Evolutionary conservation across 1,139 yeast species (phyloP).

Genomic region (Pichia sp.): DNA sequence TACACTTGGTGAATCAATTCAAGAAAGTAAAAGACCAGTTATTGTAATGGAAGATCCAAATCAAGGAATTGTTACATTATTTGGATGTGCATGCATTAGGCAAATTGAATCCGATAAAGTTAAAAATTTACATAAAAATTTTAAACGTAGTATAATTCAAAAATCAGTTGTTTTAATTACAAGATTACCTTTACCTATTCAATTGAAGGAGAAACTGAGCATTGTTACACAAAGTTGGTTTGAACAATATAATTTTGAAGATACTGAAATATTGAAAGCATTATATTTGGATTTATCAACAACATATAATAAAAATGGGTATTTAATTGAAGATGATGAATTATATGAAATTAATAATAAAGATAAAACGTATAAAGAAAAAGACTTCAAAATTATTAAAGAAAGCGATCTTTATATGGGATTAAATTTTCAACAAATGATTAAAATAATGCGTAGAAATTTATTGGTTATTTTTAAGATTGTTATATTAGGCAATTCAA

Average conservation of each 20-base stretch:
- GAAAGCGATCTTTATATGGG: conserved; percentile 69
- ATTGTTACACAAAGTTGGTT: conserved; percentile 86
- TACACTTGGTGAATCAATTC: conserved; percentile 26
- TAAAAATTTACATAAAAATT: conserved; percentile 37
- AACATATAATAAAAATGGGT: conserved; percentile 33
- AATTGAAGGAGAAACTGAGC: conserved; percentile 81
- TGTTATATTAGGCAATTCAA: conserved; percentile 59
- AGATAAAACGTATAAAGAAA: neutral
- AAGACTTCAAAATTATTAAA: conserved; percentile 25
- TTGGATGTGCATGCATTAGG: conserved; percentile 91
- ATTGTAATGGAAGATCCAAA: conserved; percentile 16
- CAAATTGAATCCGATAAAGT: conserved; percentile 68
- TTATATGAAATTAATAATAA: conserved; percentile 20
- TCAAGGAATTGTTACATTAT: conserved; percentile 54
- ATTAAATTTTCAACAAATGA: conserved; percentile 60
- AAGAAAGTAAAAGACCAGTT: conserved; percentile 26
- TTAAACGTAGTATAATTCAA: conserved; percentile 85
- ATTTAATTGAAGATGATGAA: conserved; percentile 27
- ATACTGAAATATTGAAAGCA: conserved; percentile 59
- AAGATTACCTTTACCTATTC: conserved; percentile 80
- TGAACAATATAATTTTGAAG: conserved; percentile 69
- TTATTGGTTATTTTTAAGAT: conserved; percentile 72
- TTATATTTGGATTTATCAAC: conserved; percentile 67
- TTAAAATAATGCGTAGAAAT: conserved; percentile 53
- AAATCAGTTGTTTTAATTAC: conserved; percentile 81